Evolutionary conservation across 768 basidiomycete species (phyloP).

Genomic region (Hysterangium stoloniferum): DNA sequence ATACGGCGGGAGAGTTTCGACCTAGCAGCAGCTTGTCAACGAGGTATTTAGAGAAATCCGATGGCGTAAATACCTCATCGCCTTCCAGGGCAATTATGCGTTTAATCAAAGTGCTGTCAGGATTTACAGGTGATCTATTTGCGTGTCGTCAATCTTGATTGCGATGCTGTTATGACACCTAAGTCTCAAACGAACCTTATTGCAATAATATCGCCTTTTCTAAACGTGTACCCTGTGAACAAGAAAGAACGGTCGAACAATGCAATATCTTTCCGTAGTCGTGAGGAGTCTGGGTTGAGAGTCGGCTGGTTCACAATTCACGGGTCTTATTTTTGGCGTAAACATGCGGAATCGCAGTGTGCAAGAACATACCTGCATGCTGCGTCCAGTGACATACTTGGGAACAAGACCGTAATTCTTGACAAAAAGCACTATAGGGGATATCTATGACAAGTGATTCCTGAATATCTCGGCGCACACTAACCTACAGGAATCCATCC

Average conservation of each 20-base stretch:
- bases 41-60: neutral
- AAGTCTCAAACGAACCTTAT: conserved; percentile 48
- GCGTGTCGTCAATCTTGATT: neutral
- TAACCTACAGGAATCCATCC: conserved; percentile 6
- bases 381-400: conserved; percentile 50
- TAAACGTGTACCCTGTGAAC: conserved; percentile 27
- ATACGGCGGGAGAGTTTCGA: conserved; percentile 65
- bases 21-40: conserved; percentile 13
- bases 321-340: conserved; percentile 2
- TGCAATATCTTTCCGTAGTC: conserved; percentile 51
- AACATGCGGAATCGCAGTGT: neutral
- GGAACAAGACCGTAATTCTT: conserved; percentile 19
- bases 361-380: conserved; percentile 57
- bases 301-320: conserved; percentile 48
- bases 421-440: neutral
- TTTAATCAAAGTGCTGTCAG: conserved; percentile 50
- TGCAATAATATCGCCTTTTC: conserved; percentile 59
- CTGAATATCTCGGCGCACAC: neutral
- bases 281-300: conserved; percentile 63
- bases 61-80: conserved; percentile 32
- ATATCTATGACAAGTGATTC: neutral
- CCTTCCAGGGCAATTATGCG: conserved; percentile 58
- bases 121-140: conserved; percentile 52
- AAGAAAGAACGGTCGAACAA: conserved; percentile 51
- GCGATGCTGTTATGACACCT: neutral